Conservation (phyloP, 2,329 filamentous ascomycete genomes). For the Diaporthe humulicola region DNA sequence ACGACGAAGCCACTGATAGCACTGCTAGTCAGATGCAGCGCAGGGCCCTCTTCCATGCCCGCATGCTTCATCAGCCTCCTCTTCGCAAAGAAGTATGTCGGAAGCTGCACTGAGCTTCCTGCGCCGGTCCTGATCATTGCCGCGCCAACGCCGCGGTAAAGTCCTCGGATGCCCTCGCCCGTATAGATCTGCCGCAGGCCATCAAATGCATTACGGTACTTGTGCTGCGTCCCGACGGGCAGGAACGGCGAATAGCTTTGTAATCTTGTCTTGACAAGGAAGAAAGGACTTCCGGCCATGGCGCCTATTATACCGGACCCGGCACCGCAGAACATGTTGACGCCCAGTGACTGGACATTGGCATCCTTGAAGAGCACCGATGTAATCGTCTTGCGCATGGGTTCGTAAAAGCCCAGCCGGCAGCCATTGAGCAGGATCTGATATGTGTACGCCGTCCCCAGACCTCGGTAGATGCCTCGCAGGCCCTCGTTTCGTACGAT, state of each 20-base stretch:
- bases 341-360: conserved; percentile 83
- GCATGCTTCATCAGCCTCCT: conserved; percentile 83
- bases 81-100: conserved; percentile 99
- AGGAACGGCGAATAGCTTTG: conserved; percentile 94
- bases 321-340: conserved; percentile 96
- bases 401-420: conserved; percentile 97
- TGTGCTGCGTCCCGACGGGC: conserved; percentile 96
- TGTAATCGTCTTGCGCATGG: conserved; percentile 81
- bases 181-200: conserved; percentile 85
- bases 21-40: conserved; percentile 89
- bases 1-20: conserved; percentile 94
- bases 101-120: conserved; percentile 94
- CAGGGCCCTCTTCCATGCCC: conserved; percentile 90
- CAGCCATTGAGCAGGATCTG: conserved; percentile 97
- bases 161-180: conserved; percentile 80
- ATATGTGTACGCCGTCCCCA: conserved; percentile 95
- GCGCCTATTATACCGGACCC: conserved; percentile 91
- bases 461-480: conserved; percentile 86
- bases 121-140: conserved; percentile 98
- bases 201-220: conserved; percentile 87
- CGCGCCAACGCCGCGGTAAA: conserved; percentile 92
- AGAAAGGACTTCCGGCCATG: conserved; percentile 94
- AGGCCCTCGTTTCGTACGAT: conserved; percentile 93
- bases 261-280: conserved; percentile 95
- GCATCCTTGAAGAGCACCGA: conserved; percentile 78